Conservation (phyloP, 371 early-diverging fungal genomes). For the Mucor velutinosus region DNA sequence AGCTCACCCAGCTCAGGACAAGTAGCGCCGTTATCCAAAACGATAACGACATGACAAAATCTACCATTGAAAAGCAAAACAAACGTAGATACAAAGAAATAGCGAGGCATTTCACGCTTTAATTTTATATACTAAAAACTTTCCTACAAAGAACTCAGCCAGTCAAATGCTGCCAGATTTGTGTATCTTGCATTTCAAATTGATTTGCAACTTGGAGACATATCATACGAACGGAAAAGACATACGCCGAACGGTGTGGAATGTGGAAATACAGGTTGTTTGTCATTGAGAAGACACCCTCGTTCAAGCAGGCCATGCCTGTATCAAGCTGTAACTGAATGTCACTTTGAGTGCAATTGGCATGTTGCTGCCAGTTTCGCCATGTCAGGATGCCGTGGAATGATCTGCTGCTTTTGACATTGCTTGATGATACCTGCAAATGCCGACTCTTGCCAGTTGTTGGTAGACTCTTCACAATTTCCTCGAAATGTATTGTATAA, state of each 20-base stretch:
- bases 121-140: not conserved
- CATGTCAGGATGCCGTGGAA: no score
- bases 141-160: not conserved
- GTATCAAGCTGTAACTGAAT: no score
- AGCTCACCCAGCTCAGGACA: constrained; percentile 8
- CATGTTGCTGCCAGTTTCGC: no score
- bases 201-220: not conserved
- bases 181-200: not conserved
- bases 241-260: not conserved
- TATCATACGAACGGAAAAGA: not conserved
- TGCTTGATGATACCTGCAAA: no score
- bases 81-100: not conserved
- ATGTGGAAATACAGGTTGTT: not conserved
- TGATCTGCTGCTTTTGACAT: no score
- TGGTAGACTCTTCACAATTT: no score
- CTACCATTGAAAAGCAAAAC: constrained; percentile 4
- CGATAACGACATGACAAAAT: constrained; percentile 26
- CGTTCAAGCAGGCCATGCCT: no score
- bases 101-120: not conserved
- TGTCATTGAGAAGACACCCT: no score
- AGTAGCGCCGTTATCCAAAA: constrained; percentile 30
- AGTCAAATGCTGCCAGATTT: not conserved
- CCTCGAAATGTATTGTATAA: no score
- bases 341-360: not conserved
- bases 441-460: no score